A percentile compares a stretch with the other conserved stretches of the same genome.
Evolutionary conservation across 2,329 filamentous ascomycete species (phyloP).

Genomic region (Phialemonium atrogriseum): DNA sequence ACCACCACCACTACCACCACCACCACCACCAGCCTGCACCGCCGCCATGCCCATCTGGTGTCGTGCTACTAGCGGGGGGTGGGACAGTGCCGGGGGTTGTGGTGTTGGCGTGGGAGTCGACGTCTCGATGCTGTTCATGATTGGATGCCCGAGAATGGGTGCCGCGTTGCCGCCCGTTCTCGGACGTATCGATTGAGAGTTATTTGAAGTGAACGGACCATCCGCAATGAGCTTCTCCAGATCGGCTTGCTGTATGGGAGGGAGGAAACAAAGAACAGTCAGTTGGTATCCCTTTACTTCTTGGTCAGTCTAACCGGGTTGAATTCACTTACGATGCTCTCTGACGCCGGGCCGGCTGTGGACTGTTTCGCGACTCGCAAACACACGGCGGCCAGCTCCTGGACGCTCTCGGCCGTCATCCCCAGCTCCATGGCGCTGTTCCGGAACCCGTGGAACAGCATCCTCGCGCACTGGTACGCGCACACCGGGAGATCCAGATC

Average conservation of each 20-base stretch:
- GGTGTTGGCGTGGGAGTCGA: neutral
- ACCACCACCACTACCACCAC: no score
- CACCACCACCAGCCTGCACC: no score
- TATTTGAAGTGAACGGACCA: no score
- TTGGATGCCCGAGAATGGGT: no score
- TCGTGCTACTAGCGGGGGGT: neutral
- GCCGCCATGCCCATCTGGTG: neutral
- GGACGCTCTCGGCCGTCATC: slow-evolving; percentile 35
- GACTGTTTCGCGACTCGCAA: slow-evolving; percentile 42
- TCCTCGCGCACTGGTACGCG: slow-evolving; percentile 45
- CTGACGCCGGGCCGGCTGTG: slow-evolving; percentile 41
- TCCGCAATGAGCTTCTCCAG: slow-evolving; percentile 42
- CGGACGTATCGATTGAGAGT: slow-evolving; percentile 20
- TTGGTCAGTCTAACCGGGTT: no score
- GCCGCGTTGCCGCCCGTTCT: no score
- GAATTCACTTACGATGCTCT: slow-evolving; percentile 38
- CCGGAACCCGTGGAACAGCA: slow-evolving; percentile 43
- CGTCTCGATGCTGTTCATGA: slow-evolving; percentile 1
- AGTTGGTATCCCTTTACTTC: no score
- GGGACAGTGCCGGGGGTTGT: no score
- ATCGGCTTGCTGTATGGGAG: slow-evolving; percentile 27
- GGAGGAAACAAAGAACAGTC: slow-evolving; percentile 9
- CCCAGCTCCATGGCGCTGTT: slow-evolving; percentile 33
- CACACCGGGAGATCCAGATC: slow-evolving; percentile 48
- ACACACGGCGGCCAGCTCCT: slow-evolving; percentile 42